phyloP scores from a whole-genome alignment of 2,329 filamentous ascomycete genomes.

The Ophidiomyces ophidiicola region DNA sequence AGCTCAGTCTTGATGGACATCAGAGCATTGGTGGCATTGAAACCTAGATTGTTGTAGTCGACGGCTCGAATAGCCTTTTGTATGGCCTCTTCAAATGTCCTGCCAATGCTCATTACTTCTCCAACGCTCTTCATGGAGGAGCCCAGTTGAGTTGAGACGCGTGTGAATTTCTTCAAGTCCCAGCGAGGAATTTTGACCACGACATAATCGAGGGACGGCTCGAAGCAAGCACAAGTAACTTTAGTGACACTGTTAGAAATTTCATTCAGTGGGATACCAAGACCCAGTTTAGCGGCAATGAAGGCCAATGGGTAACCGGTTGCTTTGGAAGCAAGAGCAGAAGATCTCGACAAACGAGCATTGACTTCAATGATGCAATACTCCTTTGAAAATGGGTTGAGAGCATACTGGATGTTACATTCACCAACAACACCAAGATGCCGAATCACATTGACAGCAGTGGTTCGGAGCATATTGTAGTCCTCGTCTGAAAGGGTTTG shows the following conservation, averaged over 20 bases:
- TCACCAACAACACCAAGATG: slow-evolving; percentile 96
- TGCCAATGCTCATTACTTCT: slow-evolving; percentile 95
- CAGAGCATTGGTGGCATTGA: slow-evolving; percentile 78
- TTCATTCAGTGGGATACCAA: slow-evolving; percentile 89
- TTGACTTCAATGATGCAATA: slow-evolving; percentile 99
- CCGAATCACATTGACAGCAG: slow-evolving; percentile 91
- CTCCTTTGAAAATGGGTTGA: slow-evolving; percentile 88
- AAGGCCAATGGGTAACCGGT: slow-evolving; percentile 94
- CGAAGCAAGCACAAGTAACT: slow-evolving; percentile 92
- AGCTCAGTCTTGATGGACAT: slow-evolving; percentile 95
- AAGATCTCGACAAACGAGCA: slow-evolving; percentile 86
- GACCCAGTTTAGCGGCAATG: slow-evolving; percentile 89
- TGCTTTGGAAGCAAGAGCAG: slow-evolving; percentile 88
- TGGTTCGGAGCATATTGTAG: slow-evolving; percentile 97
- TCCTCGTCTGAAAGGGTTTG: slow-evolving; percentile 95
- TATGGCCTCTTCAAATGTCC: slow-evolving; percentile 95
- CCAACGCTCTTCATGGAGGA: slow-evolving; percentile 99
- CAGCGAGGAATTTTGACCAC: slow-evolving; percentile 98
- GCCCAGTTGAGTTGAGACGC: slow-evolving; percentile 87
- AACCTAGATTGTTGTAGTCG: slow-evolving; percentile 89
- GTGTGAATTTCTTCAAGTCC: slow-evolving; percentile 98
- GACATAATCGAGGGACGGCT: slow-evolving; percentile 94
- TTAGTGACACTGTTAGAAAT: slow-evolving; percentile 94
- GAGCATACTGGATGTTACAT: slow-evolving; percentile 96
- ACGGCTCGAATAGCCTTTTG: slow-evolving; percentile 95